Evolutionary conservation across 345 rosid genomes (phyloP), one percentile per base, ranked within the genome.

Genomic region (Hibiscus syriacus): DNA sequence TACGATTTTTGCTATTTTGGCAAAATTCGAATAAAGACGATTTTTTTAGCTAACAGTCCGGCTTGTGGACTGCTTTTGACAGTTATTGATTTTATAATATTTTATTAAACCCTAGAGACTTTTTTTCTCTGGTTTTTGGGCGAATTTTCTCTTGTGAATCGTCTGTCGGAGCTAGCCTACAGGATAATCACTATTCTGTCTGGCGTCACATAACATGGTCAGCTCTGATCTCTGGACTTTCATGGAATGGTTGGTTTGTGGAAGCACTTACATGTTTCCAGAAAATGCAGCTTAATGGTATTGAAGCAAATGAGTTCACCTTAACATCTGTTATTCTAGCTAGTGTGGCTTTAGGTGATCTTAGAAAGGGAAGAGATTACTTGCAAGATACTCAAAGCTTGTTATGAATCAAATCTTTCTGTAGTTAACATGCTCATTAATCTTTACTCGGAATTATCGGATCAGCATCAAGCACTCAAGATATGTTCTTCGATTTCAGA

Each of bases 291-390:
- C 58, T 76, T 64, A 70, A 67, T 56, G 27, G 69, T 68, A 41
- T 68, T 39, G 68, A 71, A 67, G 73, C 67, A 41, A 76, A 72
- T 48, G 79, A 68, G 26, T 76, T 67, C 71, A 72, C 79, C 64
- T 72, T 76, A 64, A 76, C 70, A 39, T 68, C 73, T 45, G 70
- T 56, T 63, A 54, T 76, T 63, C 60, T 67, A 13, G 73, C 79
- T 54, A 46, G 76, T 57, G 46, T 63, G 49, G 73, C 73, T 67
- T 66, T 72, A 39, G 59, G 55, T 32, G 73, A 76, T 54, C 64
- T 76, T 45, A 46, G 68, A 54, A 76, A 72, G 66, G 79, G 69
- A 29, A 76, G 61, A 50, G 79, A 67, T 43, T 72, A 58, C 79
- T 56, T 63, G 76, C 66, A 72, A 64, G 79, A 72, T 76, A 25